A percentile compares a stretch with the other conserved stretches of the same genome.
These are phyloP conservation scores for Isoetes taiwanensis DNA, from an alignment of 75 land plant genomes.

Conservation along the genomic window DNA sequence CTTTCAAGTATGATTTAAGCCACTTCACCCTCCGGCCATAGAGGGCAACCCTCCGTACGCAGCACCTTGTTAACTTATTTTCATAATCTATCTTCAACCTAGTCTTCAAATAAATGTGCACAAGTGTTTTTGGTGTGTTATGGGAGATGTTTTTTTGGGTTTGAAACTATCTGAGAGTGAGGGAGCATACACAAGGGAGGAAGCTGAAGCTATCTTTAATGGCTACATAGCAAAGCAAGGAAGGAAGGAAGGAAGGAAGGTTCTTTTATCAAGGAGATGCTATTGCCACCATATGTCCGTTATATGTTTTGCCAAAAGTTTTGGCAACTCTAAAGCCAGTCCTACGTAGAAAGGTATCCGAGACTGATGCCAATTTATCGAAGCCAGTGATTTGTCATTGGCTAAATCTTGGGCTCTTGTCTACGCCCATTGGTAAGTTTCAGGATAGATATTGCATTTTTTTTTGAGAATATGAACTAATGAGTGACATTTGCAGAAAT, in stretches of 20 bases:
- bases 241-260: too few species aligned
- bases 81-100: too few species aligned
- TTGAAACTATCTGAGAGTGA: slow-evolving; percentile 24
- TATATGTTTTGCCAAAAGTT: slow-evolving; percentile 49
- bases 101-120: too few species aligned
- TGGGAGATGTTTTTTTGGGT: too few species aligned
- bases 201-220: slow-evolving; percentile 29
- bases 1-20: too few species aligned
- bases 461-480: background rate
- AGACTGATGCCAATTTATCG: slow-evolving; percentile 16
- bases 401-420: slow-evolving; percentile 36
- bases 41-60: too few species aligned
- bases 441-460: background rate
- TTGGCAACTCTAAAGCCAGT: slow-evolving; percentile 37
- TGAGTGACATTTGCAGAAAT: slow-evolving; percentile 26
- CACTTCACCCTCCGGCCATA: too few species aligned
- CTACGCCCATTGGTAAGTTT: slow-evolving; percentile 39
- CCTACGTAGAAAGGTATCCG: slow-evolving; percentile 10
- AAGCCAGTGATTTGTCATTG: slow-evolving; percentile 33
- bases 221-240: slow-evolving; percentile 15
- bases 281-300: too few species aligned
- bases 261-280: too few species aligned
- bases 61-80: too few species aligned
- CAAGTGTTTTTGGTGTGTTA: too few species aligned
- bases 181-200: slow-evolving; percentile 22